phyloP scores from a whole-genome alignment of 2,329 filamentous ascomycete species.

The Pseudopyrenochaeta lycopersici region DNA sequence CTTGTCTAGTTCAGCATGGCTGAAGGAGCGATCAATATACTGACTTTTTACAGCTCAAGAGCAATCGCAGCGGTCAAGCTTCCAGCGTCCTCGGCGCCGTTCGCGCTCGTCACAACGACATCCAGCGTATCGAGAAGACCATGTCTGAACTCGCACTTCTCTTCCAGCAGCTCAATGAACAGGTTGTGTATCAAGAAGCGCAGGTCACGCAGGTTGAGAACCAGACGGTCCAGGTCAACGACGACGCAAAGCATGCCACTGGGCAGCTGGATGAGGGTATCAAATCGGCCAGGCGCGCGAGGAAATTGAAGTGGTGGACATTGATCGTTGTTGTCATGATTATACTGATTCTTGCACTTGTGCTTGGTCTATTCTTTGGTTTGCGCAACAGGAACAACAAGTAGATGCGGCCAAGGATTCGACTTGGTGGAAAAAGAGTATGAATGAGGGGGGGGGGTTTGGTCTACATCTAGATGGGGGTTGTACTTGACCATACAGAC shows the following conservation, averaged over 20 bases:
- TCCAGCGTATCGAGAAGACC: slow-evolving; percentile 80
- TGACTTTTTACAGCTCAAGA: slow-evolving; percentile 67
- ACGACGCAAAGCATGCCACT: slow-evolving; percentile 75
- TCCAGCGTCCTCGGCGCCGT: slow-evolving; percentile 79
- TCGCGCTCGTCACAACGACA: slow-evolving; percentile 82
- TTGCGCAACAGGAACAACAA: slow-evolving; percentile 28
- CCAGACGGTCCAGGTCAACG: slow-evolving; percentile 71
- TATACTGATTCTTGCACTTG: slow-evolving; percentile 59
- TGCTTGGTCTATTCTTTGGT: slow-evolving; percentile 60
- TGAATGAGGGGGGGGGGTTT: neutral
- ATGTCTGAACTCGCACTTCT: slow-evolving; percentile 74
- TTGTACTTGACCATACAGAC: neutral
- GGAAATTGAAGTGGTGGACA: slow-evolving; percentile 86
- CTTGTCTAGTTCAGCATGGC: too few species aligned
- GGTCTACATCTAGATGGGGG: neutral
- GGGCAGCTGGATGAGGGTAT: slow-evolving; percentile 74
- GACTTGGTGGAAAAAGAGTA: slow-evolving; percentile 6
- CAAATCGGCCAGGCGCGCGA: slow-evolving; percentile 69
- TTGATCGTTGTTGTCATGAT: slow-evolving; percentile 65
- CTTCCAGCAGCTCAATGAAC: slow-evolving; percentile 77
- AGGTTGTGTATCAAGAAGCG: slow-evolving; percentile 76
- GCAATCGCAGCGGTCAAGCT: slow-evolving; percentile 77
- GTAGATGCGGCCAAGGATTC: slow-evolving; percentile 2
- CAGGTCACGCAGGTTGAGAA: slow-evolving; percentile 69
- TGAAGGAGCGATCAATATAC: neutral